Conservation (phyloP, 352 stramenopile genomes). For the Globisporangium megalacanthum region DNA sequence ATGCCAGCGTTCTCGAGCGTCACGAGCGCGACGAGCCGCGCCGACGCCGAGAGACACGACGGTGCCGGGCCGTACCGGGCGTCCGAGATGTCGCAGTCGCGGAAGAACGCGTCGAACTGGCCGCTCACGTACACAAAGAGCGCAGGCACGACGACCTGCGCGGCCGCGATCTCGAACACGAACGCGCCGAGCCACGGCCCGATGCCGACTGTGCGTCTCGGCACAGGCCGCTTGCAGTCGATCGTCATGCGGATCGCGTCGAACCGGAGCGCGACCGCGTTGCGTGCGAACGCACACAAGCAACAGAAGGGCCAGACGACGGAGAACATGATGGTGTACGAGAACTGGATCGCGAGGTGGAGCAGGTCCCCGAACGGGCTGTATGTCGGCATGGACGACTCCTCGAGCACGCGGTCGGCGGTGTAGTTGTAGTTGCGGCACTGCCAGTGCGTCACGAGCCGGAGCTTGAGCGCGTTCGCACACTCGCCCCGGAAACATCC, state of each 20-base stretch:
- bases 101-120: constrained; percentile 52
- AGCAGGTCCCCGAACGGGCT: constrained; percentile 45
- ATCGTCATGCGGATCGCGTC: constrained; percentile 64
- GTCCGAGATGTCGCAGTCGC: constrained; percentile 27
- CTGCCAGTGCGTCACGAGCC: constrained; percentile 48
- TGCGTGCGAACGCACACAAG: constrained; percentile 44
- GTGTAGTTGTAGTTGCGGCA: constrained; percentile 59
- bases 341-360: constrained; percentile 64
- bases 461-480: constrained; percentile 19
- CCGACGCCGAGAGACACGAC: constrained; percentile 17
- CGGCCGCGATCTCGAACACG: constrained; percentile 47
- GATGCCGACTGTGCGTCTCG: constrained; percentile 45
- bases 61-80: constrained; percentile 32
- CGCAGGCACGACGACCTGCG: constrained; percentile 38
- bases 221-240: constrained; percentile 53
- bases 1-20: constrained; percentile 52
- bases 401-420: constrained; percentile 43
- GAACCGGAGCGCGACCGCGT: constrained; percentile 45
- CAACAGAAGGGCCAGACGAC: constrained; percentile 64
- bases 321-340: constrained; percentile 65
- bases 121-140: constrained; percentile 64
- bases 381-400: constrained; percentile 59
- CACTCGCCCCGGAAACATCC: constrained; percentile 9
- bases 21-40: constrained; percentile 33
- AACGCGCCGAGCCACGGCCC: constrained; percentile 47